Conservation (phyloP, 257 asterid genomes). For the Gentiana dahurica region DNA sequence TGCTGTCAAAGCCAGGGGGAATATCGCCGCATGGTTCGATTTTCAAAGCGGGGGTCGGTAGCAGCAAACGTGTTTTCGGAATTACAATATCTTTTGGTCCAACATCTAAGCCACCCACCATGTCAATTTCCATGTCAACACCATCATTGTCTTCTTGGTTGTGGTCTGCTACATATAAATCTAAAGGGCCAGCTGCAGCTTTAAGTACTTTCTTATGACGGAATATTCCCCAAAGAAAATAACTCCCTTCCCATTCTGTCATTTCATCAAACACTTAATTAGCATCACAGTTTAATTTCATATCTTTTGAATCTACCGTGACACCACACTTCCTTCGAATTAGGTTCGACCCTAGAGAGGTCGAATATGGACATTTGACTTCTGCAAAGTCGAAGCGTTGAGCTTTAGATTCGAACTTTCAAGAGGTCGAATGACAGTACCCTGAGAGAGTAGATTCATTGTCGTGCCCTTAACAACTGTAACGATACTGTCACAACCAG, state of each 20-base stretch:
- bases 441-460: too few species aligned
- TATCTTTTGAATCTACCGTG: too few species aligned
- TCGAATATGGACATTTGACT: too few species aligned
- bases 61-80: background rate
- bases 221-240: slow-evolving; percentile 67
- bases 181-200: background rate
- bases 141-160: slow-evolving; percentile 10
- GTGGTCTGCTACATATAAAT: background rate
- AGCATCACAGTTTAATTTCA: too few species aligned
- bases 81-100: slow-evolving; percentile 31
- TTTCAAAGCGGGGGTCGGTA: slow-evolving; percentile 3
- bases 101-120: slow-evolving; percentile 35
- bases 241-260: slow-evolving; percentile 43
- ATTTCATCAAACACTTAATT: background rate
- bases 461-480: too few species aligned
- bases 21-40: slow-evolving; percentile 4
- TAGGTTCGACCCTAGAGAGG: too few species aligned
- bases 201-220: slow-evolving; percentile 12
- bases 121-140: slow-evolving; percentile 54
- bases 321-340: too few species aligned
- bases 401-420: too few species aligned
- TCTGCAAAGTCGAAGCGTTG: too few species aligned
- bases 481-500: too few species aligned
- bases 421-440: too few species aligned
- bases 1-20: slow-evolving; percentile 27